Base-by-base conservation (phyloP, 1,284 basidiomycete species). In the Ceratobasidium sp. region DNA sequence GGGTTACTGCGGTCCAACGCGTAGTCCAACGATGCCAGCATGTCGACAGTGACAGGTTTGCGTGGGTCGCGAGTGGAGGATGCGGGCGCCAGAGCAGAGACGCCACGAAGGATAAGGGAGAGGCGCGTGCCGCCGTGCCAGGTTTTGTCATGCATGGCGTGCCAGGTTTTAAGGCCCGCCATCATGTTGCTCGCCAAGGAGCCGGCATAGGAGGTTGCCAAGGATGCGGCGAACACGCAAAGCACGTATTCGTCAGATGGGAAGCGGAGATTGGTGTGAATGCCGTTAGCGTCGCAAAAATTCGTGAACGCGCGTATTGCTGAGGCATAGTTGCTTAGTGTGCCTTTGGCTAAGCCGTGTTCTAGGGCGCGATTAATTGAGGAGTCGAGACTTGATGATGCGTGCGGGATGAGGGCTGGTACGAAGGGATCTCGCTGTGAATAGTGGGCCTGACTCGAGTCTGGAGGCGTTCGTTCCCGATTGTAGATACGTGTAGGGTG, bases 161-260 rank as follows among this genome's bases (percentile, higher is more conserved):
- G 83, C 80, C 80, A 83, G 2, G 80, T 79, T 51, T 79, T 79
- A 0, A 84, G 22, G 11, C 27, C 76, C 2, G 69, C 14, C 0
- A 78, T 33, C 19, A 76, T 27, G 17, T 78, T 80, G 15, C 75
- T 51, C 2, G 76, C 73, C 2, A 79, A 77, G 1, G 74, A 71
- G 1, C 77, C 79, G 1, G 80, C 75, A 1, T 72, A 22, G 0
- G n/a, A 11, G 1, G 80, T 79, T 2, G 76, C 75, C 2, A 60
- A n/a, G 0, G 79, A 77, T 1, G 80, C 79, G 6, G 79, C 79
- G 67, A 80, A 83, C 24, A 79, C 75, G 53, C 80, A 80, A 0
- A 83, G 76, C 0, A 81, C 63, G 24, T 77, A 63, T 60, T 83
- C 80, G 31, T 77, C 51, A 22, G 81, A 76, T n/a, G 82, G 81